Percentiles rank a stretch among this genome's conserved stretches.
phyloP scores from a whole-genome alignment of 2,329 filamentous ascomycete genomes.

The Colletotrichum sp. region DNA sequence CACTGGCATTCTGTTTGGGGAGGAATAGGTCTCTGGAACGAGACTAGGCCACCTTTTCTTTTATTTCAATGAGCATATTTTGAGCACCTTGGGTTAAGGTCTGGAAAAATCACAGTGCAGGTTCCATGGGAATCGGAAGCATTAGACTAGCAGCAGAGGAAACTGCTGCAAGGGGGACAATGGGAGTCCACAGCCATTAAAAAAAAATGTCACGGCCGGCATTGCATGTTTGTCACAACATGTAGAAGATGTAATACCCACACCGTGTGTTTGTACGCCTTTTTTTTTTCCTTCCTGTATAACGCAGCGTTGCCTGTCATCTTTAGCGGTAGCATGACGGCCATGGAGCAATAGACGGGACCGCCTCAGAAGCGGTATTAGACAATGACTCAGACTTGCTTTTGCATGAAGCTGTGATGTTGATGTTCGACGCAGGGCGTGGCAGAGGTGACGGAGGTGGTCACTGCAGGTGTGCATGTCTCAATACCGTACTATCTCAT shows the following conservation, averaged over 20 bases:
- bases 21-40: not conserved
- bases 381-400: not conserved
- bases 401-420: not conserved
- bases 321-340: not conserved
- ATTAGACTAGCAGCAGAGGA: not conserved
- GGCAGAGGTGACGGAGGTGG: not conserved
- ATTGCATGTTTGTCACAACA: conserved; percentile 1
- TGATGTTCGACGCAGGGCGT: not conserved
- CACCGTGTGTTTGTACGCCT: not conserved
- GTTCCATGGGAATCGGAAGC: not conserved
- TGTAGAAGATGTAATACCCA: conserved; percentile 4
- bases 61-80: not conserved
- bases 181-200: not conserved
- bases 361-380: not conserved
- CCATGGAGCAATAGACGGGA: conserved; percentile 1
- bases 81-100: not conserved
- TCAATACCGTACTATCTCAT: not conserved
- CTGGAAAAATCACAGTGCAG: not conserved
- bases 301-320: not conserved
- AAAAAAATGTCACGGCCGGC: conserved; percentile 11
- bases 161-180: not conserved
- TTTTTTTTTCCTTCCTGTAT: not conserved
- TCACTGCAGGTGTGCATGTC: not conserved
- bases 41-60: not conserved
- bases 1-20: conserved; percentile 14